phyloP scores from a whole-genome alignment of 1,284 basidiomycete genomes.

The Ganoderma multipileum region DNA sequence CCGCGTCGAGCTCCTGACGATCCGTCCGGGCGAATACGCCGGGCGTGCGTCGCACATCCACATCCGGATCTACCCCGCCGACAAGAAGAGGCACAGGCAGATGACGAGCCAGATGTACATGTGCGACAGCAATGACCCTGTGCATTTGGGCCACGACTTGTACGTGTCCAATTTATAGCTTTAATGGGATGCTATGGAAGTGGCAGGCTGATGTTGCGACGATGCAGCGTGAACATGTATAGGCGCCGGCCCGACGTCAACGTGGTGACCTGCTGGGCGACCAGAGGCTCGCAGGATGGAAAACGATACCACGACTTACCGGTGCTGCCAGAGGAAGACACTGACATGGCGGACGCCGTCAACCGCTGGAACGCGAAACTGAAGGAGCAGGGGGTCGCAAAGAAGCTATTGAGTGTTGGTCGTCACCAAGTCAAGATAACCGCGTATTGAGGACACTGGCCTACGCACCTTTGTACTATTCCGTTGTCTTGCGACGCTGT shows the following conservation, averaged over 20 bases:
- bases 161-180: conserved; percentile 29
- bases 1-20: conserved; percentile 36
- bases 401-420: conserved; percentile 28
- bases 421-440: conserved; percentile 21
- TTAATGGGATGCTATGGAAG: neutral
- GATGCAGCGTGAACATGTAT: conserved; percentile 30
- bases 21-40: conserved; percentile 36
- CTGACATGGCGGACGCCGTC: conserved; percentile 22
- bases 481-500: neutral
- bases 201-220: neutral
- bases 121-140: conserved; percentile 33
- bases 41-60: conserved; percentile 37
- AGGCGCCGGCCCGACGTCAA: conserved; percentile 29
- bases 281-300: conserved; percentile 25
- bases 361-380: conserved; percentile 37
- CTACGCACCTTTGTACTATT: neutral
- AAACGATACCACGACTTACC: conserved; percentile 29
- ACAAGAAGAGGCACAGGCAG: conserved; percentile 17
- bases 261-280: conserved; percentile 32
- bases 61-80: conserved; percentile 24
- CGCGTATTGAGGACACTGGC: neutral
- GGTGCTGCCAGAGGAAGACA: conserved; percentile 29
- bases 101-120: conserved; percentile 40
- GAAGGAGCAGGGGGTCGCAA: conserved; percentile 26
- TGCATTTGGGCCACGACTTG: conserved; percentile 32